These are phyloP conservation scores for Stephania yunnanensis DNA, from an alignment of 164 flowering plant species.

Conservation along the genomic window DNA sequence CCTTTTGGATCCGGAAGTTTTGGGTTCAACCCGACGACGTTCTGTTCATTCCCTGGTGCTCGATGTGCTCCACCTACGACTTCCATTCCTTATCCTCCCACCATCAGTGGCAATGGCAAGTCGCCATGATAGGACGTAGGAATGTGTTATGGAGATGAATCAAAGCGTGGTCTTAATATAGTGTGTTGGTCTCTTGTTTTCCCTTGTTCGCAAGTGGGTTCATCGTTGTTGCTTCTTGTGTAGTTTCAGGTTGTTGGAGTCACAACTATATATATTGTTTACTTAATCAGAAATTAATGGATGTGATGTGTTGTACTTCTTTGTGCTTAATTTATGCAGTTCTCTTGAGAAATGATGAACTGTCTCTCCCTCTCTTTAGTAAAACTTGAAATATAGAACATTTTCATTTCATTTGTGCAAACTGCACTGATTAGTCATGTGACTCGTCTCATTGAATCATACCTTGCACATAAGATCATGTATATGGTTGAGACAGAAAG, in stretches of 20 bases:
- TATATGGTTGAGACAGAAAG: too few relatives aligned
- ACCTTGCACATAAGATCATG: too few relatives aligned
- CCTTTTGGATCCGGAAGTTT: constrained; percentile 1
- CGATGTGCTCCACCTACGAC: not conserved
- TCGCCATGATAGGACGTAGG: not conserved
- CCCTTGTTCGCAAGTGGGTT: not conserved
- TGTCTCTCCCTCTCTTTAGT: not conserved
- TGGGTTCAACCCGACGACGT: not conserved
- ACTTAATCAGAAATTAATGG: not conserved
- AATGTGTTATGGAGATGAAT: not conserved
- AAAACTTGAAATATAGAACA: too few relatives aligned
- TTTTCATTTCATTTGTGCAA: too few relatives aligned
- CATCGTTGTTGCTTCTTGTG: not conserved
- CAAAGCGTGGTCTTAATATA: not conserved
- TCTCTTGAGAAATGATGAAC: not conserved
- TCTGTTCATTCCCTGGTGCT: not conserved
- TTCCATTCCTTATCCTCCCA: not conserved
- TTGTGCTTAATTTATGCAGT: not conserved
- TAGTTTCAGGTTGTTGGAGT: not conserved
- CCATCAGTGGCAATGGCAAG: not conserved
- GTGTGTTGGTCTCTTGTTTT: not conserved
- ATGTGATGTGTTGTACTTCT: not conserved
- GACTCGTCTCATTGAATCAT: too few relatives aligned
- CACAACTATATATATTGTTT: not conserved
- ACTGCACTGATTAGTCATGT: too few relatives aligned